These are phyloP conservation scores for Oryza officinalis DNA, from an alignment of 176 grass and related monocot genomes.

Conservation along the genomic window DNA sequence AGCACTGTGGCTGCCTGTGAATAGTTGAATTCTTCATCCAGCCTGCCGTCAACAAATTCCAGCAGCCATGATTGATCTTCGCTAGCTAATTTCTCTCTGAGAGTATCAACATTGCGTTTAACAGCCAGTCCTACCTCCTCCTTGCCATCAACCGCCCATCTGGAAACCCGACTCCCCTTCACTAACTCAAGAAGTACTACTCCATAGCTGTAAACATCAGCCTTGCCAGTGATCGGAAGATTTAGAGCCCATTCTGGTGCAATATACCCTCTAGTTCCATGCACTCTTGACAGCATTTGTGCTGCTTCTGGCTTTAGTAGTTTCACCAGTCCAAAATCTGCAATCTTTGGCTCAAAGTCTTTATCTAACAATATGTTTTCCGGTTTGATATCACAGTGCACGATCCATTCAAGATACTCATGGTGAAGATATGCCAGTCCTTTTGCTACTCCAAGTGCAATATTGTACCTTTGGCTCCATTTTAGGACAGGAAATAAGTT, in stretches of 20 bases:
- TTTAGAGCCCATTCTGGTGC: constrained; percentile 62
- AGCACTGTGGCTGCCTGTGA: constrained; percentile 33
- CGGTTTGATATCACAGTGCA: constrained; percentile 67
- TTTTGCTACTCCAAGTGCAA: constrained; percentile 53
- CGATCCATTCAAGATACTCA: constrained; percentile 65
- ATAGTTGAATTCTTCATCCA: constrained; percentile 42
- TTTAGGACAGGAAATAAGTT: not conserved
- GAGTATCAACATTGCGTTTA: not conserved
- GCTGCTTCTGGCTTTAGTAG: constrained; percentile 26
- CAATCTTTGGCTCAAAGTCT: constrained; percentile 55
- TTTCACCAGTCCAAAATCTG: constrained; percentile 69
- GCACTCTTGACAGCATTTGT: constrained; percentile 39
- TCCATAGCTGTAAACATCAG: constrained; percentile 56
- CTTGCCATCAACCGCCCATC: constrained; percentile 17
- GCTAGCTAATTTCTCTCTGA: constrained; percentile 41
- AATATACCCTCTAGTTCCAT: constrained; percentile 69
- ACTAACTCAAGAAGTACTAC: constrained; percentile 64
- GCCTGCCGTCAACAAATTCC: constrained; percentile 42
- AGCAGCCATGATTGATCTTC: constrained; percentile 40
- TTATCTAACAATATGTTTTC: constrained; percentile 61
- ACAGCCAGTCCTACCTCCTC: constrained; percentile 26
- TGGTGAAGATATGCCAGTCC: constrained; percentile 69
- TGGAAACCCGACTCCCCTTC: constrained; percentile 42
- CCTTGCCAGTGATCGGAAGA: constrained; percentile 58
- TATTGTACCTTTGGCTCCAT: constrained; percentile 55